Evolutionary conservation across 805 yeast species (phyloP), one percentile per base, ranked within the genome.

Genomic region (Candida coquimbonensis): DNA sequence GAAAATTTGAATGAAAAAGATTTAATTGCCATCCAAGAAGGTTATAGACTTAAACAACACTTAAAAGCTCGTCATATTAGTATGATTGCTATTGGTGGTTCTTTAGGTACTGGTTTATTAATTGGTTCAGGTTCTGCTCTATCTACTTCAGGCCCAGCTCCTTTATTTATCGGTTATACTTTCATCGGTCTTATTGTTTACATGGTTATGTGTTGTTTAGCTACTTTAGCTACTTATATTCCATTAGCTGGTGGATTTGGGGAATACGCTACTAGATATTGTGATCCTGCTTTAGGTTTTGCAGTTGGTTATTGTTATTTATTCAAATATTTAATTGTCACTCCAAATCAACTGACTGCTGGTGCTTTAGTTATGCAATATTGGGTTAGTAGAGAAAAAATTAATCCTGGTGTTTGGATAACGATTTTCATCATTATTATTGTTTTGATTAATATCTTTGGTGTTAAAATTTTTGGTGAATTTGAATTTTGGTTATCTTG

Each of bases 71-170:
- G 88, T 44, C 88, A 82, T 57, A 72, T 81, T 51, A 73, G 80
- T 46, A 79, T 83, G 84, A 79, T 83, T 58, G 84, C 93, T 52
- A 78, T 87, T 53, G 95, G 93, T 53, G 91, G 93, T 53, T 86
- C 91, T 9, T 65, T 86, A 43, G 93, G 93, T 46, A 84, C 93
- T 1, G 95, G 90, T 58, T 70, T 86, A 46, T 68, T 86, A 52
- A 81, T 86, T 53, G 88, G 90, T 56, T 82, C 90, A 3, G 88
- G 89, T 46, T 66, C 79, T 14, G 81, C 90, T 1, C 69, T 86
- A 45, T 69, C 73, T n/a, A 61, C 72, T 12, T 88, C 87, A 13
- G 95, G 95, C 8, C 91, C 83, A 3, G 83, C 73, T 26, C 68
- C 80, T 43, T 69, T 77, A 39, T 68, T 79, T 14, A 50, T 54